These are phyloP conservation scores for Golovinomyces cichoracearum DNA, from an alignment of 2,329 filamentous ascomycete species.

Conservation along the genomic window DNA sequence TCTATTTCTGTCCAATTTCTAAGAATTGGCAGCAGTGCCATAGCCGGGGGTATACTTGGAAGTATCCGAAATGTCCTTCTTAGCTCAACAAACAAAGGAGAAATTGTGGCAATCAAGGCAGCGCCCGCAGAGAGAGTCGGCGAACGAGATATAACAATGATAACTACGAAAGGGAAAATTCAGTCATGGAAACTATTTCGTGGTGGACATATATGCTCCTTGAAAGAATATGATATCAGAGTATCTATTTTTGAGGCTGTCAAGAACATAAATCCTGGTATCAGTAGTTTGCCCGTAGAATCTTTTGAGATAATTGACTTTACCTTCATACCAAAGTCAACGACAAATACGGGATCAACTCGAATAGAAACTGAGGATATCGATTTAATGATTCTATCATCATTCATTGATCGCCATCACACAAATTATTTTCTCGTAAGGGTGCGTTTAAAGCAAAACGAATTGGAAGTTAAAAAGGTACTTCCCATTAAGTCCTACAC, in stretches of 20 bases:
- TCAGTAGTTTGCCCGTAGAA: conserved; percentile 25
- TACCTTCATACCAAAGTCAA: conserved; percentile 34
- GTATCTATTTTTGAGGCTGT: conserved; percentile 37
- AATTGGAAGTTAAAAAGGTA: conserved; percentile 34
- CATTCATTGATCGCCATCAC: conserved; percentile 24
- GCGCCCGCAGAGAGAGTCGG: conserved; percentile 47
- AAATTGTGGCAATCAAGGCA: conserved; percentile 56
- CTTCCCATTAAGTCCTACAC: conserved; percentile 41
- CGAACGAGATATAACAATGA: conserved; percentile 60
- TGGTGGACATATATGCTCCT: conserved; percentile 54
- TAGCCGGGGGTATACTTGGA: conserved; percentile 45
- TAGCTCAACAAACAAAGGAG: conserved; percentile 42
- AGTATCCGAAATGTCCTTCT: conserved; percentile 55
- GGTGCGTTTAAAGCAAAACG: conserved; percentile 29
- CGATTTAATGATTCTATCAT: conserved; percentile 35
- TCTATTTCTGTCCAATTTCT: conserved; percentile 56
- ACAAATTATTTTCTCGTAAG: conserved; percentile 55
- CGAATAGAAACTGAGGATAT: conserved; percentile 26
- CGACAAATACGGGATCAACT: conserved; percentile 21
- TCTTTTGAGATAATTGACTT: conserved; percentile 59
- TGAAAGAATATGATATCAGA: conserved; percentile 44
- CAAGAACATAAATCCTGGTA: conserved; percentile 25
- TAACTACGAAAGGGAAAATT: conserved; percentile 50
- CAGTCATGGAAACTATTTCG: conserved; percentile 77
- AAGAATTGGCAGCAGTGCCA: conserved; percentile 29